Base-by-base conservation (phyloP, 169 alveolate genomes). In the Plasmodium chabaudi region DNA sequence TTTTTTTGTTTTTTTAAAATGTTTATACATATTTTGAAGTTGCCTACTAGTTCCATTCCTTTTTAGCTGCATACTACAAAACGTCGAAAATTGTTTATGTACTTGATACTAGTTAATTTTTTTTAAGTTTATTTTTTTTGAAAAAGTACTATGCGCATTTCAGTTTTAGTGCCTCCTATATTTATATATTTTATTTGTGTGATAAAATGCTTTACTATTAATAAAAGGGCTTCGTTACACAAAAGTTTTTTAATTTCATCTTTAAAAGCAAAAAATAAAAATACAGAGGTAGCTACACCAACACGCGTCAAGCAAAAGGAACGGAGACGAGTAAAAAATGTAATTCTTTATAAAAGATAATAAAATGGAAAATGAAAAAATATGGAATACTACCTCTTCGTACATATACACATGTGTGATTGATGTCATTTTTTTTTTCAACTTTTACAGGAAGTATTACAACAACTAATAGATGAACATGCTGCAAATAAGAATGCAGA, bases 401-500 rank as follows among this genome's bases (percentile, higher is more conserved):
- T 51, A 12, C 13, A 3, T 9, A 27, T 49, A 19, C 17, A 25
- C 65, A 9, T 57, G 42, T 17, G 4, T 17, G 25, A 70, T 70
- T 70, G 53, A 0, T 1, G 5, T 23, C 19, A 69, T 69, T 60
- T 60, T 15, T 49, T 10, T 55, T 59, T 13, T 12, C 21, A 5
- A 10, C 53, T 0, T 15, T 79, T 59, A 12, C 59, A 9, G 9
- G 17, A 15, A 69, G 17, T 15, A 21, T 51, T 27, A 3, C 55
- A 7, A 6, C 73, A 93, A 94, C 87, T 60, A 13, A 56, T 55
- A 63, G 87, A 93, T 94, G 77, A 65, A 63, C 39, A 64, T 25
- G 57, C 87, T 17, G 65, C 88, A 19, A 90, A 92, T 39, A 94
- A 93, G 51, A 79, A 87, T 13, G 94, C 86, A 6, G 94, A 77